These are phyloP conservation scores for Ceratobasidium theobromae DNA, from an alignment of 1,284 basidiomycete genomes.

Conservation along the genomic window DNA sequence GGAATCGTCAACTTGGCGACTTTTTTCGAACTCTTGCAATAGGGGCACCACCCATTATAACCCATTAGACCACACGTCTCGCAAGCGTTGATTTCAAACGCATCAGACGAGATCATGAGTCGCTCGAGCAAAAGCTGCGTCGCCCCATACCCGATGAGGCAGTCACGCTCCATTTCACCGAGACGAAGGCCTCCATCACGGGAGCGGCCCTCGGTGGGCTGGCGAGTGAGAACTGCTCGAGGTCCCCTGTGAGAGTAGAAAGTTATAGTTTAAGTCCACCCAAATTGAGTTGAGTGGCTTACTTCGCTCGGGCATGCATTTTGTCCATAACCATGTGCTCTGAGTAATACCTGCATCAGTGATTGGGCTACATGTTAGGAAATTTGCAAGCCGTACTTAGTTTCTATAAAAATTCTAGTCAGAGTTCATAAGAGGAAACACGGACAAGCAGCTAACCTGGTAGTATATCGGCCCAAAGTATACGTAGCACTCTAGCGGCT, in stretches of 20 bases:
- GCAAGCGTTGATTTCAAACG: constrained; percentile 96
- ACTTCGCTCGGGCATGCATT: constrained; percentile 98
- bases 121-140: constrained; percentile 95
- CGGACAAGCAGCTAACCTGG: constrained; percentile 58
- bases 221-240: constrained; percentile 92
- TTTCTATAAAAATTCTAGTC: constrained; percentile 55
- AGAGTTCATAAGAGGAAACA: background rate
- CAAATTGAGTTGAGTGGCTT: constrained; percentile 36
- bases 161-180: constrained; percentile 99
- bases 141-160: constrained; percentile 92
- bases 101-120: constrained; percentile 97
- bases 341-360: too few species aligned
- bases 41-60: constrained; percentile 94
- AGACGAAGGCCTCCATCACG: constrained; percentile 96
- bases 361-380: constrained; percentile 33
- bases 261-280: background rate
- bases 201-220: constrained; percentile 97
- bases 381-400: constrained; percentile 56
- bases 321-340: constrained; percentile 99
- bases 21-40: constrained; percentile 95
- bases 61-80: constrained; percentile 94
- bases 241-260: constrained; percentile 66
- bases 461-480: constrained; percentile 99
- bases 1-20: constrained; percentile 98
- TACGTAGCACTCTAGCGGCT: constrained; percentile 94